Evolutionary conservation across 164 flowering plant species (phyloP), one percentile per base, ranked within the genome.

Genomic region (Cinnamomum chago): DNA sequence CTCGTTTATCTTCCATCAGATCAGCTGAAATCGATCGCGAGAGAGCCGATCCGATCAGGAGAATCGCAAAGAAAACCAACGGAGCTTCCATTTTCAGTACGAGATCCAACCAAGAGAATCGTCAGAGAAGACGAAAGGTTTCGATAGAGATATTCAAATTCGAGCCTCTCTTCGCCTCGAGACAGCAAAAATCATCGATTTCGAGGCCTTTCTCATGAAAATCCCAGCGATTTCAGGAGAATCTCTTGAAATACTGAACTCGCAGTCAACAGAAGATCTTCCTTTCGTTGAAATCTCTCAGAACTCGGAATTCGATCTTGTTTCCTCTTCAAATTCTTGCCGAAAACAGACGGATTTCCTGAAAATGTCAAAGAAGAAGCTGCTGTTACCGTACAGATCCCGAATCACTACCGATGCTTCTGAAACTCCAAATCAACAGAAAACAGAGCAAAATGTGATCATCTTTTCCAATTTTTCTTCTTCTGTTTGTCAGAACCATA

Each of bases 1-100:
- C 95, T 72, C 74, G 82, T 75, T 88, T 91, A 71, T 95, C 98
- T 79, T 86, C 90, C 12, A 71, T 24, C 5, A 75, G 81, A 71
- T 76, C 81, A 5, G 75, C 70, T 0, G 47, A 40, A 35, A 13
- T 17, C 5, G 50, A 62, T 50, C 1, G 70, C 17, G 25, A 51
- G 13, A 78, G 33, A 62, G 76, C 33, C 23, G 24, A 71, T 24
- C 68, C 71, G 28, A 68, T 30, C 65, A 25, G 60, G 50, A 70
- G 25, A 60, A 78, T 33, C 35, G 28, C 51, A 50, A 6, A 62
- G 76, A 80, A 52, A 23, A 77, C 47, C 33, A 65, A 2, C 35
- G 30, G 33, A 60, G 62, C 47, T 23, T 68, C 74, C 75, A 78
- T 78, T 73, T 58, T 28, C 15, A 13, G 22, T 64, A 1, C 25